Evolutionary conservation across 2,329 filamentous ascomycete species (phyloP), one percentile per base, ranked within the genome.

Genomic region (Dryadomyces sulphureus): DNA sequence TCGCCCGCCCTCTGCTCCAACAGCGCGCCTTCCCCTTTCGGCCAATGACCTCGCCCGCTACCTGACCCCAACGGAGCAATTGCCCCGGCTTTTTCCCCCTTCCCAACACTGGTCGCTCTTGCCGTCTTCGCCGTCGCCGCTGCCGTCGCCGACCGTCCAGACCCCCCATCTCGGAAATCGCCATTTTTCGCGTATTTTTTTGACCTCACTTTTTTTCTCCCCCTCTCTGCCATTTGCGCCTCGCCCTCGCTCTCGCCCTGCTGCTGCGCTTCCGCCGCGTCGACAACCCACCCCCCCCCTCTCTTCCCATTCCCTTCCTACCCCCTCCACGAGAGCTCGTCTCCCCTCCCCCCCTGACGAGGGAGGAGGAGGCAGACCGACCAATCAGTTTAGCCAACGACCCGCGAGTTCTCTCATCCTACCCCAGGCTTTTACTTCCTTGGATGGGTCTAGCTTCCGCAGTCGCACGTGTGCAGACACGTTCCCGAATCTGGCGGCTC

Each of bases 401-500:
- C 24, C 24, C 40, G 16, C 25, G 2, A 21, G 16, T 9, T n/a
- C n/a, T n/a, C n/a, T n/a, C 27, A 12, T 32, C 27, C 27, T 32
- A 32, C 27, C 14, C 38, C 7, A 12, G 40, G 30, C n/a, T 19
- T 34, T 25, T n/a, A n/a, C n/a, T 27, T 32, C 40, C 40, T 32
- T 42, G 40, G 20, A 43, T 43, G 41, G 41, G 27, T 24, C 30
- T 35, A 17, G 27, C 20, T 36, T 43, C 41, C 19, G 41, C 41
- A 12, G 41, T 36, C 20, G 32, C 41, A n/a, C 27, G 30, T 35
- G 41, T 42, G 41, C 27, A 42, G 41, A 22, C 41, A 42, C 41
- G 41, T 32, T 17, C 20, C 25, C 27, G 25, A n/a, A 34, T 34
- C 41, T 21, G 19, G 41, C 27, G 30, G 27, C 27, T 19, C 14